These are phyloP conservation scores for Raphanus sativus DNA, from an alignment of 345 rosid species.

Conservation along the genomic window DNA sequence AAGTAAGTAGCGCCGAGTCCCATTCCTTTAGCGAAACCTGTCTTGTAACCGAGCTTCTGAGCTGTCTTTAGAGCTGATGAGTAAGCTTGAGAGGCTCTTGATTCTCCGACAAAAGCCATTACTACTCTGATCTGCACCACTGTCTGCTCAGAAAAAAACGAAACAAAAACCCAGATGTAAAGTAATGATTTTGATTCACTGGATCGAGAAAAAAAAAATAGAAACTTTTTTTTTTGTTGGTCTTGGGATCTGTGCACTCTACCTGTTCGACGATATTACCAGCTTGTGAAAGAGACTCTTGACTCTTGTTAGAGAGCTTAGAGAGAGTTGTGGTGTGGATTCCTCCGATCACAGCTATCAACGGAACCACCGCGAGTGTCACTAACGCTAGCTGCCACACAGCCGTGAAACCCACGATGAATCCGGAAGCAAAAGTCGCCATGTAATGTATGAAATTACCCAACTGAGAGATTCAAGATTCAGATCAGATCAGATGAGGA, in stretches of 20 bases:
- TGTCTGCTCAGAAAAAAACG: neutral
- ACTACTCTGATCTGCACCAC: neutral
- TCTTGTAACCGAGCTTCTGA: neutral
- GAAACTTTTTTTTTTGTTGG: neutral
- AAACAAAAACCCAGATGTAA: neutral
- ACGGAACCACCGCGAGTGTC: neutral
- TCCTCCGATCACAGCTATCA: slow-evolving; percentile 1
- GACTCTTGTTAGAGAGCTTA: neutral
- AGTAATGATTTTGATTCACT: neutral
- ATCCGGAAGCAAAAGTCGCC: neutral
- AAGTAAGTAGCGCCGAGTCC: neutral
- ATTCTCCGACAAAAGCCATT: neutral
- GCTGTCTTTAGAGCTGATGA: neutral
- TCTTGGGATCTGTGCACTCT: neutral
- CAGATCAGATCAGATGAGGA: neutral
- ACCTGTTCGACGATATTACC: slow-evolving; percentile 4
- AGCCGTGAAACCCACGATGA: slow-evolving; percentile 1
- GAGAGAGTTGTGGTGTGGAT: neutral
- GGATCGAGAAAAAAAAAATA: neutral
- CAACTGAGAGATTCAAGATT: neutral
- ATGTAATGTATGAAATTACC: neutral
- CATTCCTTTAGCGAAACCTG: slow-evolving; percentile 1
- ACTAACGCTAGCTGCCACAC: neutral
- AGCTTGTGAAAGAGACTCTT: neutral
- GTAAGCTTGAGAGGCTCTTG: neutral